These are phyloP conservation scores for Friedmanniomyces simplex DNA, from an alignment of 495 filamentous ascomycete species.

Conservation along the genomic window DNA sequence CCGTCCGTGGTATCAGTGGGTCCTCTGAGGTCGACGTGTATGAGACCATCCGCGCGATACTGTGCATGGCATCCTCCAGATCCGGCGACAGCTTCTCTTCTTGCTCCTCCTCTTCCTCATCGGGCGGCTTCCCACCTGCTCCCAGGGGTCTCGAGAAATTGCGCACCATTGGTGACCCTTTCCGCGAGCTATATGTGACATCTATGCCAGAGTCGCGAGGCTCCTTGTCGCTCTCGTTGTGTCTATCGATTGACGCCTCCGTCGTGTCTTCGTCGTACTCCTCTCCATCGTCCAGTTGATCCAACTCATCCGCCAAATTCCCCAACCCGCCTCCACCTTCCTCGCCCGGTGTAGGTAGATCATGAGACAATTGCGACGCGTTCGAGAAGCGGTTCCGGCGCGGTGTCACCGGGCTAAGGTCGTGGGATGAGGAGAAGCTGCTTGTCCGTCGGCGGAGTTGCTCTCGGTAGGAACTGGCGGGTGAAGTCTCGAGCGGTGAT, in stretches of 20 bases:
- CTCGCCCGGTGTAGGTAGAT: constrained; percentile 7
- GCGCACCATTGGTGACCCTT: neutral
- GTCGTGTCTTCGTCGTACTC: constrained; percentile 9
- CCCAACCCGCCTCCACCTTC: constrained; percentile 17
- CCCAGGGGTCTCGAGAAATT: constrained; percentile 21
- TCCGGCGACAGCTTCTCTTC: constrained; percentile 14
- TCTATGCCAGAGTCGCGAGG: constrained; percentile 18
- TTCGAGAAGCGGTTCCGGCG: constrained; percentile 15
- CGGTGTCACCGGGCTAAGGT: constrained; percentile 12
- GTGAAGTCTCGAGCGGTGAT: constrained; percentile 20
- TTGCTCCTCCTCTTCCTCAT: constrained; percentile 1
- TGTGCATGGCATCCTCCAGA: constrained; percentile 19
- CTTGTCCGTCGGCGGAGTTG: constrained; percentile 14
- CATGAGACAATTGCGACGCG: constrained; percentile 16
- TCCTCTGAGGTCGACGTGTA: constrained; percentile 8
- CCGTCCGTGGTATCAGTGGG: constrained; percentile 13
- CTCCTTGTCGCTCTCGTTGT: constrained; percentile 4
- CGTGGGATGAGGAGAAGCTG: constrained; percentile 20
- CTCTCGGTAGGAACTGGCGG: constrained; percentile 8
- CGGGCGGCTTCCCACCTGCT: neutral
- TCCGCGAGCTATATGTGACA: constrained; percentile 11
- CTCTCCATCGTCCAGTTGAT: constrained; percentile 18
- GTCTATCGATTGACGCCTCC: neutral
- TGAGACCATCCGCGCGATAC: constrained; percentile 16
- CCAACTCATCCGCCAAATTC: constrained; percentile 24